Conservation (phyloP, 202 grass and related monocot genomes). For the Carex arenaria region DNA sequence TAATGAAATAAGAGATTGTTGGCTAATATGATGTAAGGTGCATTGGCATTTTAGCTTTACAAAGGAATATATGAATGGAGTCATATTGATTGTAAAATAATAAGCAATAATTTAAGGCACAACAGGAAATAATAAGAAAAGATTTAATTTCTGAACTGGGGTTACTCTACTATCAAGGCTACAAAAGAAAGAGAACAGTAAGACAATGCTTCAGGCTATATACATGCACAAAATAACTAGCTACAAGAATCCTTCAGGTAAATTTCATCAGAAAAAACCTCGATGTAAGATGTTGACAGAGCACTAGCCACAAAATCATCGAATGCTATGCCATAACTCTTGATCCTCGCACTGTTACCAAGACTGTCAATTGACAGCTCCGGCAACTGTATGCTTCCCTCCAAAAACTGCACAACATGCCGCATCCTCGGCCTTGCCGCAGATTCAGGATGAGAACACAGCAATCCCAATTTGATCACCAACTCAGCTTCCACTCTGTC, state of each 20-base stretch:
- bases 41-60: background rate
- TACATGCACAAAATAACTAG: background rate
- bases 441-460: conserved; percentile 46
- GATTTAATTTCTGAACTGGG: background rate
- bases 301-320: background rate
- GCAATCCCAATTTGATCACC: conserved; percentile 41
- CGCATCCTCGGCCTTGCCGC: conserved; percentile 34
- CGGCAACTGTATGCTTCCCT: conserved; percentile 30
- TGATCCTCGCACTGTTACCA: background rate
- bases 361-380: conserved; percentile 9
- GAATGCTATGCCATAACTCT: background rate
- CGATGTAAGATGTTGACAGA: background rate
- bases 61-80: background rate
- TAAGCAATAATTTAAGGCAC: too few species aligned
- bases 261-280: conserved; percentile 7
- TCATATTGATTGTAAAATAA: background rate
- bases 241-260: background rate
- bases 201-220: background rate
- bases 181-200: background rate
- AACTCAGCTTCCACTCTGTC: background rate
- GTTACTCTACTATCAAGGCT: background rate
- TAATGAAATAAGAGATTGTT: background rate
- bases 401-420: conserved; percentile 44
- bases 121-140: too few species aligned
- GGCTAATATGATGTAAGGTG: background rate